Evolutionary conservation across 768 basidiomycete species (phyloP).

Genomic region (Albatrellus ellisii): DNA sequence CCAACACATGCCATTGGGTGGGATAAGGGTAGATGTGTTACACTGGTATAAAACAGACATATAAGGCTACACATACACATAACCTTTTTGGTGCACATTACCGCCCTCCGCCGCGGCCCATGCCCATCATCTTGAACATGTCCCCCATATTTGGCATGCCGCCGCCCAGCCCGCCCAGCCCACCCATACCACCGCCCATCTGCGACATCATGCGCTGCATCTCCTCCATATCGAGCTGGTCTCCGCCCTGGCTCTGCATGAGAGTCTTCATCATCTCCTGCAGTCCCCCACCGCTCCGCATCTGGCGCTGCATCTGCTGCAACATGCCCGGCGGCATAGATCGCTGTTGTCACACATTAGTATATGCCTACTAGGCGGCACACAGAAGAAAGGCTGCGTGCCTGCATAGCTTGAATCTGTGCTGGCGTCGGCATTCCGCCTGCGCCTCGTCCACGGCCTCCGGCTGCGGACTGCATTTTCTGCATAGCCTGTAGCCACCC

Average conservation of each 20-base stretch:
- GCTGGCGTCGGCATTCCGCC: slow-evolving; percentile 87
- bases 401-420: slow-evolving; percentile 92
- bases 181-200: slow-evolving; percentile 44
- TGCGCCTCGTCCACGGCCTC: slow-evolving; percentile 75
- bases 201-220: slow-evolving; percentile 94
- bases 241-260: slow-evolving; percentile 91
- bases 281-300: slow-evolving; percentile 77
- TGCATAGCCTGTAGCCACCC: slow-evolving; percentile 88
- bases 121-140: slow-evolving; percentile 78
- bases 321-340: slow-evolving; percentile 93
- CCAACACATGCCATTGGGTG: too few species aligned
- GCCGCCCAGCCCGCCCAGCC: slow-evolving; percentile 46
- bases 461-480: slow-evolving; percentile 82
- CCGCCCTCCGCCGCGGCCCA: slow-evolving; percentile 12
- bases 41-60: too few species aligned
- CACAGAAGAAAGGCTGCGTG: slow-evolving; percentile 31
- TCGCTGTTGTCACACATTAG: slow-evolving; percentile 34
- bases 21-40: too few species aligned
- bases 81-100: too few species aligned
- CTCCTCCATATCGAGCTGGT: slow-evolving; percentile 86
- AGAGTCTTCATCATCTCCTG: slow-evolving; percentile 98
- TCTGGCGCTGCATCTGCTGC: slow-evolving; percentile 81
- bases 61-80: too few species aligned
- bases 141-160: slow-evolving; percentile 62
- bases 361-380: neutral